These are phyloP conservation scores for Tuber indicum DNA, from an alignment of 495 filamentous ascomycete genomes.

Conservation along the genomic window DNA sequence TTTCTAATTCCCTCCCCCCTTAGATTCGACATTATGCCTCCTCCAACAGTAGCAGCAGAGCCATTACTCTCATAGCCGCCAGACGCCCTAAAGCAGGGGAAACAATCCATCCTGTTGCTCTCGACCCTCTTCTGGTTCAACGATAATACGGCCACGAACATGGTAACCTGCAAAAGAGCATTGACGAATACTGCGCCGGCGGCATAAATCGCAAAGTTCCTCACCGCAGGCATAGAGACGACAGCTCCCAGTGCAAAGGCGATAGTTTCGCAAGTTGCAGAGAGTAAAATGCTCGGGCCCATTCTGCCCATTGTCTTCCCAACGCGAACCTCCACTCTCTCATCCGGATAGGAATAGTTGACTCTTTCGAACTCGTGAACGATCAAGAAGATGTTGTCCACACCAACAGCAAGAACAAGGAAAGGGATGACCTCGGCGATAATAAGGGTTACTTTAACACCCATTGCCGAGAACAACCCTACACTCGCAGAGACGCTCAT, in stretches of 20 bases:
- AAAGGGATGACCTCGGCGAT: constrained; percentile 99
- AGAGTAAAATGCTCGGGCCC: constrained; percentile 94
- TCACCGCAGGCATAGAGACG: constrained; percentile 93
- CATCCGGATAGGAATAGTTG: constrained; percentile 80
- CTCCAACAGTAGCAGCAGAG: constrained; percentile 6
- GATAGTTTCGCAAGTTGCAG: constrained; percentile 83
- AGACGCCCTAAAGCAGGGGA: constrained; percentile 66
- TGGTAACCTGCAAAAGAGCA: constrained; percentile 85
- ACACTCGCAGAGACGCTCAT: constrained; percentile 96
- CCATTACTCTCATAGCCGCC: constrained; percentile 19
- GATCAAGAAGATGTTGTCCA: constrained; percentile 98
- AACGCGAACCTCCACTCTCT: constrained; percentile 74
- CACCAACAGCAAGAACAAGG: constrained; percentile 88
- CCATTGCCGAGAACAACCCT: constrained; percentile 80
- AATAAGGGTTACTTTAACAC: constrained; percentile 89
- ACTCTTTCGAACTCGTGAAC: constrained; percentile 96
- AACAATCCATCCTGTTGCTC: constrained; percentile 79
- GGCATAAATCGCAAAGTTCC: constrained; percentile 94
- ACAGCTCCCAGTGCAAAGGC: constrained; percentile 88
- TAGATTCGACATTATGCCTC: constrained; percentile 46
- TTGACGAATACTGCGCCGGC: constrained; percentile 97
- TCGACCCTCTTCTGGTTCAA: constrained; percentile 86
- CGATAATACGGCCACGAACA: constrained; percentile 87
- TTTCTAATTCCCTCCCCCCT: constrained; percentile 45
- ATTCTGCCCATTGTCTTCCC: constrained; percentile 83